phyloP scores from a whole-genome alignment of 768 basidiomycete genomes.

The Auriscalpium vulgare region DNA sequence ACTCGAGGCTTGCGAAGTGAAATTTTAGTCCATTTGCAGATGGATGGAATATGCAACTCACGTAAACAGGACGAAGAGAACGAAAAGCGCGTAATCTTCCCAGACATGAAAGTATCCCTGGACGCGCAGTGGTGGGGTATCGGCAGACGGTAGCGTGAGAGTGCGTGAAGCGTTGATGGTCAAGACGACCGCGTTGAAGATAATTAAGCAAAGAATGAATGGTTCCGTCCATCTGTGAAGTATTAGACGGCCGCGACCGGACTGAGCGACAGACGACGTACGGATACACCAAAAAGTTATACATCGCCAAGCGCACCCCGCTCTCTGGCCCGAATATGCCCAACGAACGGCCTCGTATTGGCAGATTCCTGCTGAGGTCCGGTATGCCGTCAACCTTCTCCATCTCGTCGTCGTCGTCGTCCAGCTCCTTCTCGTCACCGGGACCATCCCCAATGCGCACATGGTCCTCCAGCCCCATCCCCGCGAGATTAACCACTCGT shows the following conservation, averaged over 20 bases:
- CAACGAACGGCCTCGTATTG: slow-evolving; percentile 72
- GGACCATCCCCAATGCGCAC: slow-evolving; percentile 41
- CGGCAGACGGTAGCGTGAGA: slow-evolving; percentile 31
- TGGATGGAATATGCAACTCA: slow-evolving; percentile 28
- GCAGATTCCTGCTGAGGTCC: slow-evolving; percentile 37
- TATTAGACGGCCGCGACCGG: neutral
- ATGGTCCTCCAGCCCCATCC: slow-evolving; percentile 51
- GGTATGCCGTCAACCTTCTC: slow-evolving; percentile 20
- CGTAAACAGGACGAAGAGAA: slow-evolving; percentile 82
- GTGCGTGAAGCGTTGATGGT: slow-evolving; percentile 70
- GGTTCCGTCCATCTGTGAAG: slow-evolving; percentile 76
- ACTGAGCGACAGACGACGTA: slow-evolving; percentile 33
- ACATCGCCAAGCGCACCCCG: slow-evolving; percentile 53
- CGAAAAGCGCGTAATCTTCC: slow-evolving; percentile 87
- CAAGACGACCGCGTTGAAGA: slow-evolving; percentile 75
- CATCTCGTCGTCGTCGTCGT: slow-evolving; percentile 24
- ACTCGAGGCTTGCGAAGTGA: slow-evolving; percentile 55
- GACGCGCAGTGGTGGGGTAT: slow-evolving; percentile 33
- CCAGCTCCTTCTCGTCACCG: slow-evolving; percentile 24
- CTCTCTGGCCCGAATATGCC: slow-evolving; percentile 68
- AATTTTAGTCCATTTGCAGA: slow-evolving; percentile 1
- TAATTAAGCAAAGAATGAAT: slow-evolving; percentile 71
- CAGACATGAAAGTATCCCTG: slow-evolving; percentile 79
- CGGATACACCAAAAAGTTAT: slow-evolving; percentile 62
- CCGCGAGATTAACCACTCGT: slow-evolving; percentile 77